Base-by-base conservation (phyloP, 1,139 yeast genomes). In the Blastobotrys indianensis region DNA sequence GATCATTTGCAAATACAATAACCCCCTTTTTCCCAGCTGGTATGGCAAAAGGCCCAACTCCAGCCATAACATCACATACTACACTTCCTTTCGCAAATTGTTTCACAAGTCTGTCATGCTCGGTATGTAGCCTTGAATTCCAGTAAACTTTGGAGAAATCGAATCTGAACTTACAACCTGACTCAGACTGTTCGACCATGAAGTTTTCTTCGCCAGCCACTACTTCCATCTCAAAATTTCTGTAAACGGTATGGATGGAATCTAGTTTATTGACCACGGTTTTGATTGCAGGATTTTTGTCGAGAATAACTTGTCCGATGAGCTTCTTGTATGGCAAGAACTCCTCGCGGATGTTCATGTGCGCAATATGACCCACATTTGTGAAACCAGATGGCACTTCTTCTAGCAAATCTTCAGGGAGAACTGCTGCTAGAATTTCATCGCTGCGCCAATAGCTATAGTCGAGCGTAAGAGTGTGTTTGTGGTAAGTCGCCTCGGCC, bases 21-120 rank as follows among this genome's bases (percentile, higher is more conserved):
- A 81, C 85, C 15, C 76, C 74, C 51, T 83, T 86, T 64, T 85
- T 88, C 13, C 90, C 98, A 1, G 97, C 96, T 0, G 99, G 99
- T 0, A 92, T 79, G 1, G 95, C 94, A 70, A 94, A 94, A 2
- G 99, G 99, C 0, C 99, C 99, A 2, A 94, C 98, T 32, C 99
- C 99, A 0, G 97, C 98, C 77, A 94, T 86, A 0, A 88, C 97
- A 69, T 94, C 99, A 54, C 88, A 87, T 0, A 94, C 86, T 2
- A 86, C 85, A 50, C 83, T 85, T 9, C 80, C 51, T 28, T 53
- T 53, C 23, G 75, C 60, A 61, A 94, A 90, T 32, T 67, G 59
- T 2, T 67, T 61, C 9, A 92, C 82, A 41, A 94, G 67, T 49
- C 97, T 72, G 45, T 82, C 94, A 64, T 94, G 99, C 60, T 94